Base-by-base conservation (phyloP, 2,329 filamentous ascomycete species). In the Teratosphaeria epicoccoides region DNA sequence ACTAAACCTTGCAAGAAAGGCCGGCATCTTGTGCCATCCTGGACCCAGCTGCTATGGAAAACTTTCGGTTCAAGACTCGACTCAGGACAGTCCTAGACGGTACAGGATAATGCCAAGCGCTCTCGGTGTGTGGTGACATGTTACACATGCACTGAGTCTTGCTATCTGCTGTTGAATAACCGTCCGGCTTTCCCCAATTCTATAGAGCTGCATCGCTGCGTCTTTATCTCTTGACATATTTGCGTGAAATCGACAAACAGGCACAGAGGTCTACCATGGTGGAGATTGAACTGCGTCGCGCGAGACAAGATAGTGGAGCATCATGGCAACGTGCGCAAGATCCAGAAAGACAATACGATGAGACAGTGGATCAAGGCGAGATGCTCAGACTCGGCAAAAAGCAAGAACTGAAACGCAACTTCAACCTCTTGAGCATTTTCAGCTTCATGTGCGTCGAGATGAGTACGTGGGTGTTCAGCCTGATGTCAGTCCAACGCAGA, bases 381-480 rank as follows among this genome's bases (percentile, higher is more conserved):
- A 56, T 56, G 52, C 17, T 24, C 29, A 40, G 37, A 14, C 44
- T 57, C 12, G 55, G 55, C 12, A 52, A 52, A 37, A 46, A 52
- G 26, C 54, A 58, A 33, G 54, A 58, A 44, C 33, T 58, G 24
- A 50, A 61, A 56, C 58, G 61, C 14, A 64, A 61, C 54, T 64
- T 64, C 50, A 54, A 54, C 24, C 56, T 62, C 29, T 51, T 61
- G 49, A 55, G 55, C 43, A 63, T 62, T 49, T 50, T 61, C 24
- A 59, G 59, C 11, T 63, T 63, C 47, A 52, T 54, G 24, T 59
- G 53, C 46, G 58, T 57, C 17, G 44, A 59, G 12, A 59, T 64
- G 51, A 52, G 54, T 43, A 62, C 62, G n/a, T 63, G 59, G 61
- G 57, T 61, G 44, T 52, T 56, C 28, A 48, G 59, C 9, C 40